Percentiles rank a stretch among this genome's conserved stretches.
phyloP scores from a whole-genome alignment of 148 eudicot genomes.

The Rhododendron ferrugineum region DNA sequence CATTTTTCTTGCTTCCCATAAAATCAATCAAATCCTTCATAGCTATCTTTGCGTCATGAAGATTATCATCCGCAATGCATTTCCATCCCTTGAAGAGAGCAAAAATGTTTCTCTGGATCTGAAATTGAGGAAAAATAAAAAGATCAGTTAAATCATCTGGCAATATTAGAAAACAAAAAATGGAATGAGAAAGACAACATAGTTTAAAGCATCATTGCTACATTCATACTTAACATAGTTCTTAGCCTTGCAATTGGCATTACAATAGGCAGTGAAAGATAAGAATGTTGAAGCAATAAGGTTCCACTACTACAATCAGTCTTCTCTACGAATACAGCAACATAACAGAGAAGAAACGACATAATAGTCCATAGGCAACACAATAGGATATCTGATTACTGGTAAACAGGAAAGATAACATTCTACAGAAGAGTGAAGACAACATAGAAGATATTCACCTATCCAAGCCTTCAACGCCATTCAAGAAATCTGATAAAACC shows the following conservation, averaged over 20 bases:
- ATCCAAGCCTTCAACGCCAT: background rate
- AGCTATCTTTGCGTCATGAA: too few relatives aligned
- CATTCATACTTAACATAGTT: background rate
- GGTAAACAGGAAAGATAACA: too few relatives aligned
- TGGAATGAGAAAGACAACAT: background rate
- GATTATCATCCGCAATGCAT: too few relatives aligned
- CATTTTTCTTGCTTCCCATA: too few relatives aligned
- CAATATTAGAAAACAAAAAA: background rate
- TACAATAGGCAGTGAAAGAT: background rate
- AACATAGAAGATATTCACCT: slow-evolving; percentile 3
- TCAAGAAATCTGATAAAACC: background rate
- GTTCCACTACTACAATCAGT: too few relatives aligned
- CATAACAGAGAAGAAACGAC: too few relatives aligned
- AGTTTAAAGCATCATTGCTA: background rate
- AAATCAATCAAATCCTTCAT: too few relatives aligned
- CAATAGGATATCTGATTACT: too few relatives aligned
- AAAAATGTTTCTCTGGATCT: slow-evolving; percentile 60
- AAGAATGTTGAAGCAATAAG: background rate
- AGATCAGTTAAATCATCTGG: slow-evolving; percentile 6
- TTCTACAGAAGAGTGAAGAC: too few relatives aligned
- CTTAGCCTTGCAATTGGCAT: background rate
- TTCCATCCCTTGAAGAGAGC: too few relatives aligned
- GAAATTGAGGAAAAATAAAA: slow-evolving; percentile 22
- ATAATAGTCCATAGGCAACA: too few relatives aligned
- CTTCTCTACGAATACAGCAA: background rate